Conservation (phyloP, 2,329 filamentous ascomycete species). For the Colletotrichum sp. region DNA sequence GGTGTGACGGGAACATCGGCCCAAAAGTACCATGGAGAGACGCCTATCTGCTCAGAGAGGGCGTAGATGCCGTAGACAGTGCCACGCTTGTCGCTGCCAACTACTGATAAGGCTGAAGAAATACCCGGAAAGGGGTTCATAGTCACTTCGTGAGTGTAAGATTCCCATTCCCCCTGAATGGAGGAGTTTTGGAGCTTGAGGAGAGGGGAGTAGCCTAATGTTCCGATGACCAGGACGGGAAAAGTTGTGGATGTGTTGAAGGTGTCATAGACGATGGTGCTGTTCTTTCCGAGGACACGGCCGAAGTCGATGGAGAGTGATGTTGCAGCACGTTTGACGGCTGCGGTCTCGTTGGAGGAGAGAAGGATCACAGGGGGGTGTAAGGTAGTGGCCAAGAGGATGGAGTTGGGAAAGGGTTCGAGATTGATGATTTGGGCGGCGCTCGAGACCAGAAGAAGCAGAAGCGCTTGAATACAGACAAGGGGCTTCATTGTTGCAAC, state of each 20-base stretch:
- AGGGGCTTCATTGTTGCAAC: not conserved
- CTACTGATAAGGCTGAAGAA: conserved; percentile 55
- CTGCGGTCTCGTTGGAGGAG: conserved; percentile 22
- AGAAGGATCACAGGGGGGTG: not conserved
- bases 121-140: conserved; percentile 27
- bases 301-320: conserved; percentile 57
- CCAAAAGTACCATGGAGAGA: conserved; percentile 65
- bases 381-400: not conserved
- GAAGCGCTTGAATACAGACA: not conserved
- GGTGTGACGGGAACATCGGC: conserved; percentile 57
- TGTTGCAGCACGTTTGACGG: conserved; percentile 50
- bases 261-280: not conserved
- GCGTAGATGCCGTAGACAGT: conserved; percentile 64
- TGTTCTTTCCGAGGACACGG: conserved; percentile 46
- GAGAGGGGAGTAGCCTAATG: conserved; percentile 38
- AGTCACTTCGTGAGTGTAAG: conserved; percentile 53
- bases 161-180: conserved; percentile 59
- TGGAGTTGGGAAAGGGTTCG: not conserved
- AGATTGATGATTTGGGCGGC: not conserved
- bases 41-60: conserved; percentile 63
- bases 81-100: conserved; percentile 60
- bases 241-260: not conserved
- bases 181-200: conserved; percentile 52
- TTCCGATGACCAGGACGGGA: not conserved
- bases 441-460: not conserved